Evolutionary conservation across 2,329 filamentous ascomycete genomes (phyloP).

Genomic region (Cercospora brassicicola): DNA sequence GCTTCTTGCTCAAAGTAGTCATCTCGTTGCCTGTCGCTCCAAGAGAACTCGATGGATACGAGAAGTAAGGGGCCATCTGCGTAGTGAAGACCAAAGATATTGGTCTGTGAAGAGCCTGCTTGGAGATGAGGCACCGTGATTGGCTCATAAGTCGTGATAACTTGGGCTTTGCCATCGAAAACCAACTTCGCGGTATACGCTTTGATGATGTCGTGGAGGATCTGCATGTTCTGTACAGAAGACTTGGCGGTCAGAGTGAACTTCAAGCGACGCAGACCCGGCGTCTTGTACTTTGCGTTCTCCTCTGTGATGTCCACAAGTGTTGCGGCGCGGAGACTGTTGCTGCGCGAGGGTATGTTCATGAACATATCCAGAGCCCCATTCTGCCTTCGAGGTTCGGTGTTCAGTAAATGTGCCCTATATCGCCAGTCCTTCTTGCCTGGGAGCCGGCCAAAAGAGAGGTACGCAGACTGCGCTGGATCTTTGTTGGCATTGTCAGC

Average conservation of each 20-base stretch:
- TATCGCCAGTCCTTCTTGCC: conserved; percentile 21
- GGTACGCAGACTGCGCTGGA: conserved; percentile 20
- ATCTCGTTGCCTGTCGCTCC: conserved; percentile 18
- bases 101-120: conserved; percentile 17
- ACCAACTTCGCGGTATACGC: conserved; percentile 8
- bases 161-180: conserved; percentile 17
- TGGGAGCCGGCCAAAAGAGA: conserved; percentile 26
- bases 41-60: conserved; percentile 24
- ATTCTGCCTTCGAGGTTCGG: conserved; percentile 13
- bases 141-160: conserved; percentile 26
- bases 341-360: conserved; percentile 19
- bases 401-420: conserved; percentile 25
- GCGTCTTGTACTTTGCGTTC: conserved; percentile 17
- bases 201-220: conserved; percentile 22
- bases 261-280: conserved; percentile 23
- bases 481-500: conserved; percentile 9
- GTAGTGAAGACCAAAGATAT: conserved; percentile 25
- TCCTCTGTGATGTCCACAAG: conserved; percentile 23
- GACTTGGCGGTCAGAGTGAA: conserved; percentile 27
- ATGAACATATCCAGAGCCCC: conserved; percentile 20
- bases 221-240: conserved; percentile 17
- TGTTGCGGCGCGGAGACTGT: conserved; percentile 21
- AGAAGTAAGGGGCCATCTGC: conserved; percentile 22
- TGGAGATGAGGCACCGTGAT: conserved; percentile 26
- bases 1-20: conserved; percentile 17